Evolutionary conservation across 805 yeast genomes (phyloP).

Genomic region (Barnettozyma pratensis): DNA sequence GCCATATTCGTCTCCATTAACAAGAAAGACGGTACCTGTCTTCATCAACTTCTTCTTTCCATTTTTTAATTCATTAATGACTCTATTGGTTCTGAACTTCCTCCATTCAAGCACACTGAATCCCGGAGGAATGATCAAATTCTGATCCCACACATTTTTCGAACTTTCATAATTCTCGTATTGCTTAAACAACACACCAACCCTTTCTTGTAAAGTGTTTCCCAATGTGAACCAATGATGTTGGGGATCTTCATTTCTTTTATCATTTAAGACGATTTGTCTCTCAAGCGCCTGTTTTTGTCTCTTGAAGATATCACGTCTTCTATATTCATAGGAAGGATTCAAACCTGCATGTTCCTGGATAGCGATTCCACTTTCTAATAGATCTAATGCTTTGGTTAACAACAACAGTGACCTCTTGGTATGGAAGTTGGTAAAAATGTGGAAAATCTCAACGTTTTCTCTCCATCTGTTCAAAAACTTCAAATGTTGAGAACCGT

Average conservation of each 20-base stretch:
- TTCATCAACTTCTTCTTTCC: background rate
- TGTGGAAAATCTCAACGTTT: constrained; percentile 2
- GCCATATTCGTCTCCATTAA: background rate
- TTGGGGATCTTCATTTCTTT: background rate
- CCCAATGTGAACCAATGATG: constrained; percentile 8
- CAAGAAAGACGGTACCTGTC: background rate
- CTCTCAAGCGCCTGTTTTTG: constrained; percentile 2
- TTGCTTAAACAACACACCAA: background rate
- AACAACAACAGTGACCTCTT: constrained; percentile 6
- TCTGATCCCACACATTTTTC: background rate
- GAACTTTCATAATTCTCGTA: background rate
- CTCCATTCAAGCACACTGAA: constrained; percentile 5
- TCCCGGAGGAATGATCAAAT: constrained; percentile 5
- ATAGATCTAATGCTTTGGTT: constrained; percentile 3
- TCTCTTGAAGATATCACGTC: background rate
- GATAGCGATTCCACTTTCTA: constrained; percentile 7
- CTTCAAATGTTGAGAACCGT: constrained; percentile 2
- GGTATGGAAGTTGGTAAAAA: constrained; percentile 7
- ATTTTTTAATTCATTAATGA: background rate
- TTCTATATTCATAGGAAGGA: background rate
- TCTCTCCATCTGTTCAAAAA: constrained; percentile 9
- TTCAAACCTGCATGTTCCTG: background rate
- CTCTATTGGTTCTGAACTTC: constrained; percentile 1
- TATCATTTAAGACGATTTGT: constrained; percentile 5
- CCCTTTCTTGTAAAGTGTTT: constrained; percentile 1